Evolutionary conservation across 345 rosid species (phyloP).

Genomic region (Carallia pectinifolia): DNA sequence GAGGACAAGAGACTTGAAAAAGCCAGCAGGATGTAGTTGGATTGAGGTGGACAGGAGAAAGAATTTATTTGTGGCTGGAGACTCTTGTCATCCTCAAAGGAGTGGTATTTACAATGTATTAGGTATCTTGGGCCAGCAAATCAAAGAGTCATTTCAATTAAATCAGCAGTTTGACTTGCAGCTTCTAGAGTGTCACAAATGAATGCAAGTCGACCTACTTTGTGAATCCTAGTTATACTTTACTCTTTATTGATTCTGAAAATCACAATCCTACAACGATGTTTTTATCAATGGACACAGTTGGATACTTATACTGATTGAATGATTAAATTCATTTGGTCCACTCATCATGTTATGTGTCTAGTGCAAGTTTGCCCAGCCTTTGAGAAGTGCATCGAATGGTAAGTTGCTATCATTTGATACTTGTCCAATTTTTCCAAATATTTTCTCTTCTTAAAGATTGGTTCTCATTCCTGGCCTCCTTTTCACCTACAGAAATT

Average conservation of each 20-base stretch:
- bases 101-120: conserved; percentile 40
- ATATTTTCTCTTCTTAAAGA: too few species aligned
- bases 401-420: too few species aligned
- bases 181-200: conserved; percentile 16
- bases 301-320: too few species aligned
- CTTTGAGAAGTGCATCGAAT: too few species aligned
- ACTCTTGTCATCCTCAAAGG: conserved; percentile 61
- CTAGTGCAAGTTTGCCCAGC: too few species aligned
- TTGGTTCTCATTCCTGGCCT: too few species aligned
- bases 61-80: conserved; percentile 71
- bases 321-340: too few species aligned
- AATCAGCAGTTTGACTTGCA: conserved; percentile 25
- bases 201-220: conserved; percentile 8
- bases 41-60: conserved; percentile 63
- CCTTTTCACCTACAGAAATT: too few species aligned
- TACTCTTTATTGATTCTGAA: neutral
- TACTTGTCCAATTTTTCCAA: too few species aligned
- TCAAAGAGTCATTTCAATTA: conserved; percentile 47
- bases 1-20: conserved; percentile 63
- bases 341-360: too few species aligned
- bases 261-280: too few species aligned
- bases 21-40: conserved; percentile 93
- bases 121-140: conserved; percentile 47
- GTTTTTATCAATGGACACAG: too few species aligned
- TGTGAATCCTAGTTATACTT: neutral